Conservation (phyloP, 179 eudicot species). For the Carnegiea gigantea region DNA sequence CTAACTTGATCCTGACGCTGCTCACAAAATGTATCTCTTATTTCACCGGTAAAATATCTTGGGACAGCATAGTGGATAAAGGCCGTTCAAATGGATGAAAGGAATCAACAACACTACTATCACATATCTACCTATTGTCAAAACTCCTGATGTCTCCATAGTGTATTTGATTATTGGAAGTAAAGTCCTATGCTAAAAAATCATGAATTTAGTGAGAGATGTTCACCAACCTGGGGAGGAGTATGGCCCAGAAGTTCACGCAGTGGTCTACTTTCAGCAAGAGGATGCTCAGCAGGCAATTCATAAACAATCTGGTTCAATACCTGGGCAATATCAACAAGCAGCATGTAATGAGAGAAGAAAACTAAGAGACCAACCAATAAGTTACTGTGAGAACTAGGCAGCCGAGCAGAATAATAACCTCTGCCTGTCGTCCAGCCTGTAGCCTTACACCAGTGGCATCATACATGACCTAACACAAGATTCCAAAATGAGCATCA, state of each 20-base stretch:
- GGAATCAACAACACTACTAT: background rate
- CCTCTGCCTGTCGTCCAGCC: conserved; percentile 59
- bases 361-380: background rate
- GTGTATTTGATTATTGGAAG: background rate
- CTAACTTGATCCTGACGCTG: background rate
- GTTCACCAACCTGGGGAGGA: conserved; percentile 69
- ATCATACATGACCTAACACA: conserved; percentile 54
- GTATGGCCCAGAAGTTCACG: conserved; percentile 97
- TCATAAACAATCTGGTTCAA: conserved; percentile 89
- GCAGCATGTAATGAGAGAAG: conserved; percentile 1
- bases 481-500: conserved; percentile 7
- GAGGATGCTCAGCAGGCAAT: conserved; percentile 95
- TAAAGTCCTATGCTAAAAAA: background rate
- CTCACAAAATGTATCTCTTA: background rate
- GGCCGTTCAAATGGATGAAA: background rate
- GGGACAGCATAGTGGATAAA: background rate
- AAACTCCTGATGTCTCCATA: background rate
- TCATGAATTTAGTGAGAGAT: background rate
- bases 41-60: background rate
- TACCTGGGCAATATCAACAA: conserved; percentile 48
- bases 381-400: background rate
- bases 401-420: conserved; percentile 7
- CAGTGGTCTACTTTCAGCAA: conserved; percentile 85
- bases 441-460: conserved; percentile 54
- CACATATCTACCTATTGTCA: background rate